Percentiles rank a stretch among this genome's conserved stretches.
Evolutionary conservation across 257 asterid genomes (phyloP).

Genomic region (Nicotiana noctiflora): DNA sequence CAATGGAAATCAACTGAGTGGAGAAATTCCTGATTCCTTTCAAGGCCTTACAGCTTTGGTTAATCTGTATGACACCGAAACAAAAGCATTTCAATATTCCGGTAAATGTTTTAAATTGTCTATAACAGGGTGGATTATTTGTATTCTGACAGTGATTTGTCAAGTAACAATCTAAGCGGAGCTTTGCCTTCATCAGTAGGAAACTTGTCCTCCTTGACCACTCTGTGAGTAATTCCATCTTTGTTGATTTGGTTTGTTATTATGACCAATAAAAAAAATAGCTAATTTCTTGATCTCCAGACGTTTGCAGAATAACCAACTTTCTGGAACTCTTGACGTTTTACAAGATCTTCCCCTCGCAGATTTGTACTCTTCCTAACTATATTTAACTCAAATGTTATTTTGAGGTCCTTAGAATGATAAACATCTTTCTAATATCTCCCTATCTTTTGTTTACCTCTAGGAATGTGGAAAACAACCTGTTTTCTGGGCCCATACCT

Average conservation of each 20-base stretch:
- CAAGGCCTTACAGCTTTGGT: constrained; percentile 52
- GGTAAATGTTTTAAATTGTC: constrained; percentile 6
- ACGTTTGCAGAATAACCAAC: constrained; percentile 91
- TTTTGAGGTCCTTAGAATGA: constrained; percentile 7
- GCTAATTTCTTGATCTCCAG: constrained; percentile 51
- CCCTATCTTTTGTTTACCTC: constrained; percentile 14
- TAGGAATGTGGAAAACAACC: constrained; percentile 80
- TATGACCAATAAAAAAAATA: not conserved
- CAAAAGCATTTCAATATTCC: constrained; percentile 8
- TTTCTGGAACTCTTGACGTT: constrained; percentile 87
- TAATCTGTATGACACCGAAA: constrained; percentile 59
- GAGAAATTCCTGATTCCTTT: constrained; percentile 95
- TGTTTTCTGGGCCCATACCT: constrained; percentile 85
- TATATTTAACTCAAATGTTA: constrained; percentile 12
- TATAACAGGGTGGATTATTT: constrained; percentile 12
- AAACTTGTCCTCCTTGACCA: constrained; percentile 50
- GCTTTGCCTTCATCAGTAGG: constrained; percentile 71
- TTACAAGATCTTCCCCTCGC: constrained; percentile 71
- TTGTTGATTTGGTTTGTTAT: not conserved
- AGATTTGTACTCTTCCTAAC: constrained; percentile 58
- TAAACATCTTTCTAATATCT: constrained; percentile 11
- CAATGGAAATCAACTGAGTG: constrained; percentile 64
- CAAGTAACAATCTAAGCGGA: constrained; percentile 81
- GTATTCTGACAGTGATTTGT: constrained; percentile 62
- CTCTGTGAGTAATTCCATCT: constrained; percentile 53